Evolutionary conservation across 2,329 filamentous ascomycete species (phyloP), one percentile per base, ranked within the genome.

Genomic region (Alternaria consortialis): DNA sequence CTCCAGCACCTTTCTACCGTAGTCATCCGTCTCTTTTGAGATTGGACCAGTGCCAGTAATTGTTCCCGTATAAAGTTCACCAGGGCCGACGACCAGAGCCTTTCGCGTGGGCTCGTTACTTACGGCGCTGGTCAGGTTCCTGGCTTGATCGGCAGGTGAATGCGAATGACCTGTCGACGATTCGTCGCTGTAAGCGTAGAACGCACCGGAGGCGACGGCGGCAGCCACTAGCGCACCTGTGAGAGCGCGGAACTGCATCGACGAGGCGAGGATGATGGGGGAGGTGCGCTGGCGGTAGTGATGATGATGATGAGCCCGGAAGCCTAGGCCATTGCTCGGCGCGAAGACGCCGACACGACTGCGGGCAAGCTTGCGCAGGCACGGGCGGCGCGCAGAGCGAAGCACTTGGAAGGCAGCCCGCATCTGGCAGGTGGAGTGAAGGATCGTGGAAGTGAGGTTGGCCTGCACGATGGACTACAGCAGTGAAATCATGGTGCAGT

Each of bases 11-110:
- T 91, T 92, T 66, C 90, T 88, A 31, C 93, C 93, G 77, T 91
- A 91, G 76, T 93, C 91, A 80, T 94, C 91, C 4, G 91, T 93
- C 71, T 91, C 87, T 82, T 99, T 99, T 46, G 91, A 91, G 62
- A 99, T 88, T 20, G 94, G 93, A 7, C 89, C 91, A 72, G 97
- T 91, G 60, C 91, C 92, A 17, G 93, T 88, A 64, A 97, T 90
- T 8, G 92, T 91, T 25, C 92, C 91, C 11, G 94, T 95, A 75
- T 94, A 94, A 51, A 99, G 87, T 78, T 96, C 90, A 76, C 97
- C 93, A 73, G 94, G 91, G 62, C 94, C 93, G 53, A 99, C 92
- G 42, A 97, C 89, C 25, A 98, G 85, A 20, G 96, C 92, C 67
- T 85, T 84, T 27, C 85, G 78, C 34, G 85, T 83, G 34, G 82